Conservation (phyloP, 2,329 filamentous ascomycete genomes). For the Calycina marina region DNA sequence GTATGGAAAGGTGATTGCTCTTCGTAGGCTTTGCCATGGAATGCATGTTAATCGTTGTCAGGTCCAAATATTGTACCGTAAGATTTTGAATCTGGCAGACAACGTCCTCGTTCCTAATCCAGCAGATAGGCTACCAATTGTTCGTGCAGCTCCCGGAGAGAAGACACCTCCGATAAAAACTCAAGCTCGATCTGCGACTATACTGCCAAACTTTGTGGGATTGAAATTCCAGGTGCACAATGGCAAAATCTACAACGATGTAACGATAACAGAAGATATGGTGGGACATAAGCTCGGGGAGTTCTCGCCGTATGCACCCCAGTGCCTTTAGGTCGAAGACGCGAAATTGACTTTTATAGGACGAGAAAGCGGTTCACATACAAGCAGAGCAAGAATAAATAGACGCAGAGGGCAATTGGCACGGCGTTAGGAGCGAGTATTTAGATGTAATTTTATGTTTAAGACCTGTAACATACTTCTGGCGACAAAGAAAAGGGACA, state of each 20-base stretch:
- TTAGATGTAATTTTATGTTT: too few species aligned
- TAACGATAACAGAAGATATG: conserved; percentile 63
- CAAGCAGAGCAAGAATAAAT: conserved; percentile 55
- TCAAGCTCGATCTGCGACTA: conserved; percentile 55
- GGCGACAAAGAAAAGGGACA: too few species aligned
- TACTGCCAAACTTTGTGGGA: conserved; percentile 59
- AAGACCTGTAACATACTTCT: too few species aligned
- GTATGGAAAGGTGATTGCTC: conserved; percentile 54
- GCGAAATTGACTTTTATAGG: conserved; percentile 25
- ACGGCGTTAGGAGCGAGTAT: conserved; percentile 6
- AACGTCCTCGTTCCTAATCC: conserved; percentile 27
- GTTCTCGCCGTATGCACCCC: conserved; percentile 45
- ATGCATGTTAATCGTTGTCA: conserved; percentile 24
- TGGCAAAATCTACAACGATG: conserved; percentile 54
- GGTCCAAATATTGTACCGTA: conserved; percentile 61
- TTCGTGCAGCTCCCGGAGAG: conserved; percentile 32
- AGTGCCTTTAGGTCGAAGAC: not conserved
- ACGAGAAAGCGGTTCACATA: conserved; percentile 55
- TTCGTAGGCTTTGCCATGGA: not conserved
- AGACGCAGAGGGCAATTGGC: conserved; percentile 3
- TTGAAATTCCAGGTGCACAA: conserved; percentile 59
- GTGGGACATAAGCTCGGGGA: conserved; percentile 63
- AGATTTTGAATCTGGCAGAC: conserved; percentile 25
- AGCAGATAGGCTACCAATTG: conserved; percentile 35
- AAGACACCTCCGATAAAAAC: conserved; percentile 51